These are phyloP conservation scores for Thelonectria discophora DNA, from an alignment of 2,329 filamentous ascomycete genomes.

Conservation along the genomic window DNA sequence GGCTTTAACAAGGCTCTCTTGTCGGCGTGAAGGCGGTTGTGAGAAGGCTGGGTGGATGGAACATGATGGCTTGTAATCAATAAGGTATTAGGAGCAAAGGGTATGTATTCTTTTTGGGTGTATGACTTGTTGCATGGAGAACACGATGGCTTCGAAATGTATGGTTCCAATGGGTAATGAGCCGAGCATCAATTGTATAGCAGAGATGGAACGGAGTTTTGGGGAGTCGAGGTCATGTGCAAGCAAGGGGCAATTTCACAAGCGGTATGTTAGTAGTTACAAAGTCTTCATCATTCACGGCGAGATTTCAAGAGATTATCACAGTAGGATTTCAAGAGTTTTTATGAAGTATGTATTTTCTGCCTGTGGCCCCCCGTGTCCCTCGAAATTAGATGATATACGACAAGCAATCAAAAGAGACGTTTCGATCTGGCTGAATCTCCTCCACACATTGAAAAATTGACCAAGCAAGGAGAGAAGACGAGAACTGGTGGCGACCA, in stretches of 20 bases:
- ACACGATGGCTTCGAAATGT: background rate
- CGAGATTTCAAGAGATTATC: too few relatives aligned
- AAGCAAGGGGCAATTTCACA: background rate
- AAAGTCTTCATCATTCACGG: background rate
- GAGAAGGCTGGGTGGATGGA: background rate
- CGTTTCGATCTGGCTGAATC: constrained; percentile 29
- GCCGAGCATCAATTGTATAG: background rate
- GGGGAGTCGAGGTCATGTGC: background rate
- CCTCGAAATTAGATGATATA: constrained; percentile 44
- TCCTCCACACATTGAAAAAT: constrained; percentile 25
- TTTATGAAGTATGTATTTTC: constrained; percentile 38
- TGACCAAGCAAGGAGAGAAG: too few relatives aligned
- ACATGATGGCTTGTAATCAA: background rate
- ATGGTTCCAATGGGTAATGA: constrained; percentile 3
- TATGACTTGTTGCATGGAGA: background rate
- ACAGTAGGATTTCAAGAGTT: too few relatives aligned
- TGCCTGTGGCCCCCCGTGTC: constrained; percentile 36
- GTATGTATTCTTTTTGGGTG: background rate
- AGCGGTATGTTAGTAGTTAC: background rate
- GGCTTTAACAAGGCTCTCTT: constrained; percentile 57
- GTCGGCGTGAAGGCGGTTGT: background rate
- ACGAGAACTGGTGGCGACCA: constrained; percentile 20
- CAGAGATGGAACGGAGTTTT: constrained; percentile 10
- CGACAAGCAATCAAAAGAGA: constrained; percentile 38
- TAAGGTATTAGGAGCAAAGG: background rate